These are phyloP conservation scores for Vitis hybrid DNA, from an alignment of 177 flowering plant genomes.

Conservation along the genomic window DNA sequence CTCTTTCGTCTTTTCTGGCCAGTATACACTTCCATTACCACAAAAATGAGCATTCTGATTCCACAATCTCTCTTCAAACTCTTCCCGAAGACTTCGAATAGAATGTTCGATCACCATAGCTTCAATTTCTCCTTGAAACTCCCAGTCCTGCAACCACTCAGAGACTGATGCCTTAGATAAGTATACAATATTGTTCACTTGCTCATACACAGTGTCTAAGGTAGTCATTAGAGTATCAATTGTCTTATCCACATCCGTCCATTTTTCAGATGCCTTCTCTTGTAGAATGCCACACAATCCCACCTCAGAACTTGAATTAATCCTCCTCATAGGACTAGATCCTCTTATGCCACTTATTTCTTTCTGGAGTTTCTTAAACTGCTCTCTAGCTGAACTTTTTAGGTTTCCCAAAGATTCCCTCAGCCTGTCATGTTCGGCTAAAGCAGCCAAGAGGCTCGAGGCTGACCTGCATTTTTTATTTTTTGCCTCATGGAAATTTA, in stretches of 20 bases:
- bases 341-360: constrained; percentile 37
- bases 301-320: constrained; percentile 32
- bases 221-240: constrained; percentile 31
- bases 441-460: constrained; percentile 10
- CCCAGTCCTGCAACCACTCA: constrained; percentile 45
- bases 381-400: constrained; percentile 32
- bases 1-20: constrained; percentile 39
- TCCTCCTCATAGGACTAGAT: constrained; percentile 20
- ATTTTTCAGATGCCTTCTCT: constrained; percentile 32
- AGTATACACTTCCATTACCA: constrained; percentile 26
- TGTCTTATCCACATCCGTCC: constrained; percentile 33
- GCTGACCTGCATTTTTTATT: not conserved
- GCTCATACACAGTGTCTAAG: constrained; percentile 25
- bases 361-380: constrained; percentile 42
- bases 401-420: constrained; percentile 23
- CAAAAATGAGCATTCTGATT: constrained; percentile 30
- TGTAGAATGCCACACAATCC: constrained; percentile 37
- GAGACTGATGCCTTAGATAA: constrained; percentile 33
- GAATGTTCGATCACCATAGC: constrained; percentile 43
- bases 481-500: not conserved
- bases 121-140: constrained; percentile 52
- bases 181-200: constrained; percentile 25
- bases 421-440: constrained; percentile 22
- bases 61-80: constrained; percentile 40
- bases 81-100: constrained; percentile 37